phyloP scores from a whole-genome alignment of 768 basidiomycete genomes.

The Agaricus subrufescens region DNA sequence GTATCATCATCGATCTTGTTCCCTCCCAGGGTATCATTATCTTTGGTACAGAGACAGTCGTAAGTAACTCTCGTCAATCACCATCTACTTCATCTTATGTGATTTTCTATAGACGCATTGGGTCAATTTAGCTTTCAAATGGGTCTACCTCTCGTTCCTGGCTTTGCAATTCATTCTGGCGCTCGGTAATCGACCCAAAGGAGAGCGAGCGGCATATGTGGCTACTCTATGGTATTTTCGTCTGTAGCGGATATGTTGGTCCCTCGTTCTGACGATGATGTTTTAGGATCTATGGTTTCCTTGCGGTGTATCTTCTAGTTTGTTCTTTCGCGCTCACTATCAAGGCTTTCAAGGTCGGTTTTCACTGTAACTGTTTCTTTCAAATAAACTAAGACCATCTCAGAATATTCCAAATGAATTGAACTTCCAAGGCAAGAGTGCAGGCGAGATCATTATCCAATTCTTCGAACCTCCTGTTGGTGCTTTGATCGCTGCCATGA shows the following conservation, averaged over 20 bases:
- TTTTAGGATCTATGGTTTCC: slow-evolving; percentile 76
- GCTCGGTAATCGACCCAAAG: slow-evolving; percentile 81
- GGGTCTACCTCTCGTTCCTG: slow-evolving; percentile 84
- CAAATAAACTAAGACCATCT: background rate
- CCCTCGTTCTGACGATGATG: background rate
- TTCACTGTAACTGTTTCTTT: background rate
- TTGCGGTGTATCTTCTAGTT: slow-evolving; percentile 79
- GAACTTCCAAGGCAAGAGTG: slow-evolving; percentile 34
- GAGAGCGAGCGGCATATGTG: slow-evolving; percentile 70
- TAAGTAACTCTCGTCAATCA: slow-evolving; percentile 32
- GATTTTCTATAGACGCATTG: slow-evolving; percentile 65
- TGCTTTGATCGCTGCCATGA: slow-evolving; percentile 78
- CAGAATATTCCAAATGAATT: slow-evolving; percentile 53
- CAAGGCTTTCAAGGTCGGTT: slow-evolving; percentile 67
- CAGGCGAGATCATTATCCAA: slow-evolving; percentile 43
- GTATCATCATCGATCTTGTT: slow-evolving; percentile 88
- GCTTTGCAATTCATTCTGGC: slow-evolving; percentile 68
- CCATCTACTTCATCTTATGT: background rate
- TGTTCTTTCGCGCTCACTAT: slow-evolving; percentile 85
- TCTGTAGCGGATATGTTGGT: slow-evolving; percentile 52
- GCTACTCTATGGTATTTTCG: slow-evolving; percentile 70
- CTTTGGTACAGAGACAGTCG: slow-evolving; percentile 69
- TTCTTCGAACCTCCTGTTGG: slow-evolving; percentile 78
- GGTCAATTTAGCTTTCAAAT: slow-evolving; percentile 79
- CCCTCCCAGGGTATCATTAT: slow-evolving; percentile 48